Percentiles rank a stretch among this genome's conserved stretches.
These are phyloP conservation scores for Basidiobolus meristosporus DNA, from an alignment of 371 early-diverging fungal genomes.

Conservation along the genomic window DNA sequence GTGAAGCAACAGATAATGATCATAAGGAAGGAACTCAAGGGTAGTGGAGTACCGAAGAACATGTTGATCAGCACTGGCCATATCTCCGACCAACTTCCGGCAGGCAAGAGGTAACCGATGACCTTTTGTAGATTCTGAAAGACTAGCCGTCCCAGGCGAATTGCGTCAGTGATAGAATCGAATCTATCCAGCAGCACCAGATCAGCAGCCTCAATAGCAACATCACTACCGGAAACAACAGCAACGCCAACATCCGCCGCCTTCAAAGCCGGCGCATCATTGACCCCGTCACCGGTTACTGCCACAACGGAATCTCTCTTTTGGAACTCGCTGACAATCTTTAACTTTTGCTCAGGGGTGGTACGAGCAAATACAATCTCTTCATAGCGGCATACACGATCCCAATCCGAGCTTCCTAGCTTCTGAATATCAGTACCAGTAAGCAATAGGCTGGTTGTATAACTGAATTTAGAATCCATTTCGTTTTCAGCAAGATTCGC, in stretches of 20 bases:
- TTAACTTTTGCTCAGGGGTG: slow-evolving; percentile 55
- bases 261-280: slow-evolving; percentile 74
- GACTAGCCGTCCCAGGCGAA: slow-evolving; percentile 61
- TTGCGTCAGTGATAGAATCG: slow-evolving; percentile 42
- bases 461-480: too few species aligned
- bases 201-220: slow-evolving; percentile 59
- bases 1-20: slow-evolving; percentile 28
- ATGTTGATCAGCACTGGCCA: slow-evolving; percentile 46
- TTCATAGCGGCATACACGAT: neutral
- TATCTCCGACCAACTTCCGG: slow-evolving; percentile 46
- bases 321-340: slow-evolving; percentile 51
- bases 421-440: neutral
- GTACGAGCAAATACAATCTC: neutral
- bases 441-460: slow-evolving; percentile 5
- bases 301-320: slow-evolving; percentile 42
- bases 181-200: slow-evolving; percentile 55
- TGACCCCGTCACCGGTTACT: slow-evolving; percentile 85
- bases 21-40: slow-evolving; percentile 38
- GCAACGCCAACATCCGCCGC: slow-evolving; percentile 65
- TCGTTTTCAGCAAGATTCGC: too few species aligned
- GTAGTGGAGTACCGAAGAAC: slow-evolving; percentile 39
- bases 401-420: neutral
- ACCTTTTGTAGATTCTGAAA: slow-evolving; percentile 72
- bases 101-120: slow-evolving; percentile 51
- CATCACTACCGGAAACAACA: slow-evolving; percentile 52